Evolutionary conservation across 2,329 filamentous ascomycete species (phyloP).

Genomic region (Penicillium sp.): DNA sequence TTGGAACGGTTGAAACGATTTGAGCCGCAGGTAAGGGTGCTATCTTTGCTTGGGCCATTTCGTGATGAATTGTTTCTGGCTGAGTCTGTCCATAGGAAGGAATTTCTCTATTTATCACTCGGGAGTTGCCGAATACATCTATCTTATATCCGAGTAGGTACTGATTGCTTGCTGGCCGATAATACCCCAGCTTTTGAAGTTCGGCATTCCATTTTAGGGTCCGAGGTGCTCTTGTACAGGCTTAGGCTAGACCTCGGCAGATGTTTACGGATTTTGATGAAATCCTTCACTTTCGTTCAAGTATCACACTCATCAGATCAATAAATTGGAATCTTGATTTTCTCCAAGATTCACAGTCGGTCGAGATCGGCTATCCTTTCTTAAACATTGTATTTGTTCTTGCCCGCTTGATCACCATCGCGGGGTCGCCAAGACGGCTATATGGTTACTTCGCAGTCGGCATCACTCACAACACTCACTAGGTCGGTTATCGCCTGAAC

Average conservation of each 20-base stretch:
- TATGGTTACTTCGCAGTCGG: neutral
- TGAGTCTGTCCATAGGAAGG: neutral
- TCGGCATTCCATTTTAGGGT: neutral
- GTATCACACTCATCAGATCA: neutral
- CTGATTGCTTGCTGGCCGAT: neutral
- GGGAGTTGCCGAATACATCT: neutral
- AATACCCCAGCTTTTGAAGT: neutral
- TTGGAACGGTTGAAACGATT: neutral
- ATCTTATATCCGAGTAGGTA: neutral
- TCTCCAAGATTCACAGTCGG: neutral
- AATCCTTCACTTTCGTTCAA: neutral
- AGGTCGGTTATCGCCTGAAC: slow-evolving; percentile 28
- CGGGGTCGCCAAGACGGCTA: neutral
- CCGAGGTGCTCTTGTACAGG: neutral
- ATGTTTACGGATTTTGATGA: neutral
- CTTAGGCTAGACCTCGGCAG: neutral
- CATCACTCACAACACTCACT: slow-evolving; percentile 24
- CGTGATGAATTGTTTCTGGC: neutral
- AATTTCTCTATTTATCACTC: neutral
- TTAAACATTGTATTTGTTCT: neutral
- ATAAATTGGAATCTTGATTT: neutral
- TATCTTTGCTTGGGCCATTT: neutral
- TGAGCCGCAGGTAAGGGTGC: neutral
- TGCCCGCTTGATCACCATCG: neutral
- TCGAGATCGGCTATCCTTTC: neutral